Conservation (phyloP, 1,139 yeast genomes). For the Candida sp. region DNA sequence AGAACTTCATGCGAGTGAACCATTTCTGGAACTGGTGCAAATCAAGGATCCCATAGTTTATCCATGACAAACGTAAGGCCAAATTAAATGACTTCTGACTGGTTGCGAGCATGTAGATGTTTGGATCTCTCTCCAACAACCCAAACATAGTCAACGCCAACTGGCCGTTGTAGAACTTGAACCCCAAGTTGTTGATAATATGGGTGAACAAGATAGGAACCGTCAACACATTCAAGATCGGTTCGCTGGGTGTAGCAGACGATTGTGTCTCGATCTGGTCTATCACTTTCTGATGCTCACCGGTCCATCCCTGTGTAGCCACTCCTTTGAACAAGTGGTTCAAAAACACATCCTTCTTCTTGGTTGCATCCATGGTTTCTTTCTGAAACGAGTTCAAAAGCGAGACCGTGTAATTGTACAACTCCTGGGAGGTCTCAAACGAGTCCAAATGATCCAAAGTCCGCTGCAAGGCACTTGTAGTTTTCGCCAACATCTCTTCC, state of each 20-base stretch:
- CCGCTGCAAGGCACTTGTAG: conserved; percentile 27
- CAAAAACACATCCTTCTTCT: conserved; percentile 3
- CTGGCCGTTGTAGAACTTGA: conserved; percentile 38
- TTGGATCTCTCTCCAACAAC: conserved; percentile 34
- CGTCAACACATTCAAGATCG: conserved; percentile 37
- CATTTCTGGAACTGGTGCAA: conserved; percentile 39
- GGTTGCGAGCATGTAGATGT: conserved; percentile 38
- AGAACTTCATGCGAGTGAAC: conserved; percentile 43
- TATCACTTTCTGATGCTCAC: conserved; percentile 22
- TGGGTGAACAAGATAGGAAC: conserved; percentile 42
- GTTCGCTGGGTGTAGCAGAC: conserved; percentile 22
- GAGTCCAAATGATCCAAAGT: conserved; percentile 25
- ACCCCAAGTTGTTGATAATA: conserved; percentile 27
- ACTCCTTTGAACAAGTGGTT: conserved; percentile 7
- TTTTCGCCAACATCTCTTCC: conserved; percentile 20
- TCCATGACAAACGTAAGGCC: conserved; percentile 40
- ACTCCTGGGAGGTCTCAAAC: conserved; percentile 9
- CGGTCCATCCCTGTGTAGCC: conserved; percentile 14
- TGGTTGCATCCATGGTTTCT: not conserved
- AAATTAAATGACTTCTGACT: conserved; percentile 50
- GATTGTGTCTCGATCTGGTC: conserved; percentile 18
- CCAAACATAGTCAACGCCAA: conserved; percentile 41
- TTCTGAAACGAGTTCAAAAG: not conserved
- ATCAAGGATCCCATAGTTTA: conserved; percentile 41
- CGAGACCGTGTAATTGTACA: conserved; percentile 8